Evolutionary conservation across 2,329 filamentous ascomycete genomes (phyloP), one percentile per base, ranked within the genome.

Genomic region (Colletotrichum orchidophilum): DNA sequence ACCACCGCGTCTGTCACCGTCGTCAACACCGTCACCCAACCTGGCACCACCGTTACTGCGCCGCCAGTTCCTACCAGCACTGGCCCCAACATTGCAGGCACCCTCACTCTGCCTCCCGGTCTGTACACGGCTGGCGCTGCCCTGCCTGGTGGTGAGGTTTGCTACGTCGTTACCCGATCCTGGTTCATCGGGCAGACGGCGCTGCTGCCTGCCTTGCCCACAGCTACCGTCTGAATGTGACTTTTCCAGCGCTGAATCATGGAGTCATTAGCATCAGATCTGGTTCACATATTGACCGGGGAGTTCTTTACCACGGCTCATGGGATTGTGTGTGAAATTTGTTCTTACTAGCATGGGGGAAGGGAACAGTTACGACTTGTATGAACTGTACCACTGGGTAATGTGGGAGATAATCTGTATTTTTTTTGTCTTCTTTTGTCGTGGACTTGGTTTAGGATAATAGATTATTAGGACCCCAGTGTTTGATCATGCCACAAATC

Each of bases 351-450:
- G 63, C 63, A 60, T 66, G 9, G 29, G 59, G 49, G 18, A 61
- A 42, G 46, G 55, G 64, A 33, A 33, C 64, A 61, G 64, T 61
- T 53, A 26, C 53, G 53, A 63, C 60, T 54, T 63, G 60, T 63
- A 63, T 46, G 61, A 39, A 55, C 54, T 66, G 63, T 53, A 21
- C 21, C 49, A 26, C 55, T 54, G 39, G 64, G 49, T 66, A 66
- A 66, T 66, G n/a, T 54, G 24, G 55, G 46, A 55, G 46, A 31
- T 54, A 18, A n/a, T 46, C n/a, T 46, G 55, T 66, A 66, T 29
- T 60, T 66, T 66, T n/a, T 50, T 50, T 66, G 42, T 66, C 55
- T 66, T 60, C 55, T 66, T 66, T 54, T 46, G 64, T 66, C 31
- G 55, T 66, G 58, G 55, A 54, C 24, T 33, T 26, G 60, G 18